These are phyloP conservation scores for Mycena galopus DNA, from an alignment of 768 basidiomycete genomes.

Conservation along the genomic window DNA sequence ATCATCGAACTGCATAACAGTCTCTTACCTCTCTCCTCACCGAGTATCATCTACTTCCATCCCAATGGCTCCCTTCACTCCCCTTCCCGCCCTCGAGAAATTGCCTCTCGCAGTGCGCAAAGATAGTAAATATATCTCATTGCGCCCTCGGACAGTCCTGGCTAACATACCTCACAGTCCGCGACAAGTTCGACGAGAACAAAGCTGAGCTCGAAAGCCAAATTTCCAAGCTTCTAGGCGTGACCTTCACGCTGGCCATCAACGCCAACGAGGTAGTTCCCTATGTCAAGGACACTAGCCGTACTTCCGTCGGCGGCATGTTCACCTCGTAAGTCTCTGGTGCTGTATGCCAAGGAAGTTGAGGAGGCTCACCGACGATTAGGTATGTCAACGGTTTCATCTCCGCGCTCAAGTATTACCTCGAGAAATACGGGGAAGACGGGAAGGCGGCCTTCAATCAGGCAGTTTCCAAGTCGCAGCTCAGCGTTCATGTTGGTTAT, in stretches of 20 bases:
- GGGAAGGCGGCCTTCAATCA: constrained; percentile 53
- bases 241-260: constrained; percentile 46
- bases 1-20: not conserved
- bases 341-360: too few relatives aligned
- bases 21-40: not conserved
- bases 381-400: constrained; percentile 55
- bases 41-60: not conserved
- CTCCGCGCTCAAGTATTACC: constrained; percentile 44
- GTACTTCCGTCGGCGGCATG: constrained; percentile 38
- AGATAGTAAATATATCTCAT: constrained; percentile 31
- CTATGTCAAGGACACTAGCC: constrained; percentile 42
- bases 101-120: constrained; percentile 42
- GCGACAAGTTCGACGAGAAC: constrained; percentile 53
- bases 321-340: constrained; percentile 41
- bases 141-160: not conserved
- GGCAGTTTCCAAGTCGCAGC: constrained; percentile 47
- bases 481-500: constrained; percentile 42
- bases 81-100: constrained; percentile 39
- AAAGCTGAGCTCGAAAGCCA: constrained; percentile 49
- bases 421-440: constrained; percentile 48
- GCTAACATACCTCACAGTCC: constrained; percentile 40
- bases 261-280: constrained; percentile 50
- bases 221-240: constrained; percentile 47
- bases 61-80: constrained; percentile 34
- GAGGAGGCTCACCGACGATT: not conserved